Evolutionary conservation across 495 filamentous ascomycete genomes (phyloP), one percentile per base, ranked within the genome.

Genomic region (Tetracladium marchalianum): DNA sequence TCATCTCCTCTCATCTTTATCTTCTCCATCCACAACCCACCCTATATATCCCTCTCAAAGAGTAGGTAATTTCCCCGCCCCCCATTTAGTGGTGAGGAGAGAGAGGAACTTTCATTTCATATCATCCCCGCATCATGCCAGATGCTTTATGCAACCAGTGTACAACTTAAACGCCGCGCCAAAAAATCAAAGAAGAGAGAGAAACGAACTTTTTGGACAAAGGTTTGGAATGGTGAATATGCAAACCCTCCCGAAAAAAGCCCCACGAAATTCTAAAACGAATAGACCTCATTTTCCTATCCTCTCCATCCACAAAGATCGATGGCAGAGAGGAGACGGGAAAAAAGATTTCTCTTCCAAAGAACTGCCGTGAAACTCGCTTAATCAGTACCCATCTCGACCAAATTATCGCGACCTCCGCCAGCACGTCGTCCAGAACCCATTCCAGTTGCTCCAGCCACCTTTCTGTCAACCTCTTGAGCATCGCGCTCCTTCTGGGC

Each of bases 401-500:
- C 44, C 50, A 59, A 53, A 18, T 51, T 46, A 32, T 53, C 44
- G 17, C 41, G 46, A 4, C 57, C 61, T 22, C 54, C 55, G 18
- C 49, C 44, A 41, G 40, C 41, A n/a, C 58, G 18, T 31, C 53
- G 51, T 41, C 61, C 58, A 19, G 53, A 57, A 40, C 66, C 59
- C 43, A 70, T 60, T 11, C 60, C 62, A n/a, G 41, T 17, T 1
- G 62, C 61, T 34, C 63, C 69, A 38, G 67, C 63, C 8, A 76
- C 42, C 57, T 79, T 80, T 36, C 71, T 62, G 55, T 80, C 78
- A n/a, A 70, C 49, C 43, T 78, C 73, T 41, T 73, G 71, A 44
- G 64, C 47, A 52, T 84, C 80, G 43, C 75, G 71, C 53, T 78
- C 77, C 58, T 74, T 74, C 63, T 78, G 69, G 11, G 58, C 53